Evolutionary conservation across 768 basidiomycete genomes (phyloP), one percentile per base, ranked within the genome.

Genomic region (Cantharellus anzutake): DNA sequence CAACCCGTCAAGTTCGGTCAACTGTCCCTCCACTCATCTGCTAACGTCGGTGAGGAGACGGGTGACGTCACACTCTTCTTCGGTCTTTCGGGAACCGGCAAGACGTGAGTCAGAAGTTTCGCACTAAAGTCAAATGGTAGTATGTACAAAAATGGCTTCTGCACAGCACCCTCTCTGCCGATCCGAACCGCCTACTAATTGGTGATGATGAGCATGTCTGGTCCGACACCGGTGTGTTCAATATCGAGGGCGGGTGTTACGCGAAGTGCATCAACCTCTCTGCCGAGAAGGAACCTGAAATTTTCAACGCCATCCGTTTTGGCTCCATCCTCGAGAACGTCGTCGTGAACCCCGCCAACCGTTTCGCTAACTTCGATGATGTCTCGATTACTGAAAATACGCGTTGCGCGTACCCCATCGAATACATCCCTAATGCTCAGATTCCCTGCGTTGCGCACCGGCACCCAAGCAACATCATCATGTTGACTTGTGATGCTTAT

Each of bases 191-290:
- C 62, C 74, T 86, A 58, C 81, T 99, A 62, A 98, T 98, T 65
- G 96, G 96, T 65, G 96, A 99, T 70, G 96, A 99, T 70, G 96
- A 98, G 73, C 96, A 99, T 70, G 96, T 99, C 67, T 99, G 96
- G 96, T 91, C 90, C 14, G 96, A 99, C 72, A 84, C 78, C 16
- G 96, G 96, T 68, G 94, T 99, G 62, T 99, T 99, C 82, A 98
- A 98, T 78, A 99, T 99, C 68, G 96, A 99, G 69, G 96, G 96
- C 63, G 96, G 96, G 56, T 99, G 96, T 73, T 99, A 98, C 70
- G 96, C 96, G 72, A 98, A 99, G 74, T 84, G 82, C 71, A 86
- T 98, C 76, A 96, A 96, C 76, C 82, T 99, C 62, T 91, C 91
- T 48, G 81, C 82, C 34, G 89, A 96, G 73, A 97, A 97, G 52